Conservation (phyloP, 78 protist genomes). For the Pigoraptor vietnamica region DNA sequence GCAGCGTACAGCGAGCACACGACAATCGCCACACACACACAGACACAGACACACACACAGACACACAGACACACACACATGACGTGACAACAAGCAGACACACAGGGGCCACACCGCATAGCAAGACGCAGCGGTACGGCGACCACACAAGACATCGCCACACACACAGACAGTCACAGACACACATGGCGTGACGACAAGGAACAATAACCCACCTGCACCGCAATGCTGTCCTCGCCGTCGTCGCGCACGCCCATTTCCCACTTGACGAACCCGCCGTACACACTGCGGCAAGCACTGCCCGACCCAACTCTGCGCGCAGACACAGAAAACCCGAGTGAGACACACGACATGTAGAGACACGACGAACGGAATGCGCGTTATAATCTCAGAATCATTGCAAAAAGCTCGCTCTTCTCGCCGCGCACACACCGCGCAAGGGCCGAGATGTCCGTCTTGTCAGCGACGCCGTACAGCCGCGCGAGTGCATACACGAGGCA, state of each 20-base stretch:
- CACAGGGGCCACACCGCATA: too few species aligned
- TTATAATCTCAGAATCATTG: too few species aligned
- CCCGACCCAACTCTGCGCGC: conserved; percentile 89
- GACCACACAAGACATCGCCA: too few species aligned
- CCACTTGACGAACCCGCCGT: conserved; percentile 98
- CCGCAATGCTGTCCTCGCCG: conserved; percentile 63
- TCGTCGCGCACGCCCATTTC: conserved; percentile 62
- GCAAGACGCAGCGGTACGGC: too few species aligned
- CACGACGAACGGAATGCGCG: background rate
- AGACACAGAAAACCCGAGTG: background rate
- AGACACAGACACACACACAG: too few species aligned
- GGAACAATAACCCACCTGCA: conserved; percentile 19
- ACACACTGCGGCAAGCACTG: conserved; percentile 89
- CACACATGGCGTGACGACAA: conserved; percentile 13
- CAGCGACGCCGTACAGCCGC: conserved; percentile 13
- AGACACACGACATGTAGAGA: background rate
- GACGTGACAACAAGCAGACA: too few species aligned
- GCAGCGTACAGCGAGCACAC: too few species aligned
- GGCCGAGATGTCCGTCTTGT: background rate
- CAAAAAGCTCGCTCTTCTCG: background rate
- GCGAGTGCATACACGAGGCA: conserved; percentile 51
- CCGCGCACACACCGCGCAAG: background rate
- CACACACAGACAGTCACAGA: background rate
- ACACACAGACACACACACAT: background rate
- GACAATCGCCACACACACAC: too few species aligned